Evolutionary conservation across 441 rosid species (phyloP), one percentile per base, ranked within the genome.

Genomic region (Pelargonium myrrhifolium): DNA sequence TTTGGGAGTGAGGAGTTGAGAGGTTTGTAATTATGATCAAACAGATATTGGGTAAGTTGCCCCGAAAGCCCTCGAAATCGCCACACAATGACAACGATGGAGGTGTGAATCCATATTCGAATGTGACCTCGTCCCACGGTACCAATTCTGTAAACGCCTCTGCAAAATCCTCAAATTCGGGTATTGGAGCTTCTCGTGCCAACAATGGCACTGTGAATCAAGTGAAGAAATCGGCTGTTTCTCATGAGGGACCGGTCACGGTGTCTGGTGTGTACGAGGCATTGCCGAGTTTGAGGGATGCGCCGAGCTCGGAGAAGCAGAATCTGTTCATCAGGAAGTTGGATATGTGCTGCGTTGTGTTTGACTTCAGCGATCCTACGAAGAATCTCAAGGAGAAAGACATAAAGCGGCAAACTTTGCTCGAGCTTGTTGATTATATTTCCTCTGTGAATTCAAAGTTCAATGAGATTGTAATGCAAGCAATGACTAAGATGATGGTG

Each of bases 371-470:
- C 69, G 92, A 89, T 62, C 87, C 86, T 0, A 69, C 85, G 0
- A 89, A 89, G 87, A 86, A 91, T 77, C 80, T 82, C 18, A 81
- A 72, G 74, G 97, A 91, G 82, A 91, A 91, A 75, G 97, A 91
- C 60, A 72, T 87, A 22, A 91, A 91, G 80, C 79, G 86, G 78
- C 97, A 83, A 81, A 87, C 89, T 51, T 76, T 90, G 72, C 78
- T 84, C 6, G 97, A 91, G 79, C 87, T 89, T 72, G 92, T 91
- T 37, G 96, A 91, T 77, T 91, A 89, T 65, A 76, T 89, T 4
- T 75, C 89, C 0, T 74, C 87, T 0, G 83, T 79, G 42, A 73
- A 81, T 4, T 61, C 84, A 3, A 91, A 89, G 85, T 85, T 91
- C 76, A 89, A 68, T 65, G 97, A 90, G 68, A 74, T 79, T 31